Evolutionary conservation across 768 basidiomycete genomes (phyloP), one percentile per base, ranked within the genome.

Genomic region (Gymnopilus dilepis): DNA sequence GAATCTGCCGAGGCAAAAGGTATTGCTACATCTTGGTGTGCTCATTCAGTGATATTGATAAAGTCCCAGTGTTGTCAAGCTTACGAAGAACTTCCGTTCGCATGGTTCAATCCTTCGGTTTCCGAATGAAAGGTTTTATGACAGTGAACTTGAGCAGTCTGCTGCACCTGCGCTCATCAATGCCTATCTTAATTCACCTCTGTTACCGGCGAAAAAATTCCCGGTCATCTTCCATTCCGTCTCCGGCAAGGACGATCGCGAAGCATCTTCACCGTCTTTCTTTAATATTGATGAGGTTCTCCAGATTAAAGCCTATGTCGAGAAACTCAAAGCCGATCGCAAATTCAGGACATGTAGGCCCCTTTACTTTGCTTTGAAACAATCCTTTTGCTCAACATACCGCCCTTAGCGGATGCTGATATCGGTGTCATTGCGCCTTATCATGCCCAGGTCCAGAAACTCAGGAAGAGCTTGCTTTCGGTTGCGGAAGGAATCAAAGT

Each of bases 381-480:
- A 12, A 45, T 6, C 21, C 31, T 56, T 56, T n/a, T n/a, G n/a
- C n/a, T 52, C 50, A 28, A 15, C 52, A 19, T 42, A 34, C 12
- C 38, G 22, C 24, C 5, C n/a, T n/a, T 57, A 88, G 86, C 71
- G 11, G 80, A 82, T 53, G 65, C 72, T 11, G 82, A 88, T 28
- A 87, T 89, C 64, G 87, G 87, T 1, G 72, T 89, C 40, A 87
- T 88, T 33, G 68, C 86, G 0, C 88, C 88, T 0, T 89, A 89
- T 66, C 81, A 86, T 63, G 87, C 86, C 0, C 88, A 89, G 67
- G 78, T 80, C 48, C 68, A 72, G 13, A 86, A 83, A 65, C 74
- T 89, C 19, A 77, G 83, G 13, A 69, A 60, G 9, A 56, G 70
- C 1, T 68, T 89, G 11, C 67, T 69, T n/a, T 61, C 57, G 37